A percentile compares a stretch with the other conserved stretches of the same genome.
Evolutionary conservation across 176 grass and related monocot species (phyloP).

Genomic region (Cenchrus purpureus): DNA sequence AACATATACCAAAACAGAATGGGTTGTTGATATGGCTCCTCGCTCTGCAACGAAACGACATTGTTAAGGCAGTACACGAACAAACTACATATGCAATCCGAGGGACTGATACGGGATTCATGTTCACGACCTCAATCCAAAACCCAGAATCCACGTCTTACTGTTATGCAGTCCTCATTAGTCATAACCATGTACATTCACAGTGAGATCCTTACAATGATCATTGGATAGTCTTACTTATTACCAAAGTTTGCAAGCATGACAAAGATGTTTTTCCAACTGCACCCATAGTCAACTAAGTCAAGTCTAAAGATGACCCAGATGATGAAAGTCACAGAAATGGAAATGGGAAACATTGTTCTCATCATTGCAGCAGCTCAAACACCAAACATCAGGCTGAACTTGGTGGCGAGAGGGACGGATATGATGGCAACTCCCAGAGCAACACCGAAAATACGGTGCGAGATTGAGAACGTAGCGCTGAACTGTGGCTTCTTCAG

Average conservation of each 20-base stretch:
- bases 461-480: slow-evolving; percentile 75
- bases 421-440: slow-evolving; percentile 64
- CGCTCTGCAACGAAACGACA: no score
- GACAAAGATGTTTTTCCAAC: slow-evolving; percentile 32
- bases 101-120: no score
- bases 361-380: slow-evolving; percentile 35
- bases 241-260: slow-evolving; percentile 22
- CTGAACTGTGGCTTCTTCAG: slow-evolving; percentile 85
- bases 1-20: background rate
- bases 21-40: no score
- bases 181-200: background rate
- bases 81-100: no score
- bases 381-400: slow-evolving; percentile 61
- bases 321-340: background rate
- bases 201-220: background rate
- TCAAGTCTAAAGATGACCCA: slow-evolving; percentile 4
- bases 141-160: background rate
- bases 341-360: background rate
- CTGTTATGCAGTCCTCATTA: background rate
- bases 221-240: slow-evolving; percentile 24
- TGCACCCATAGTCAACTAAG: slow-evolving; percentile 28
- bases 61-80: no score
- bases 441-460: slow-evolving; percentile 69
- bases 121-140: background rate
- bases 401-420: slow-evolving; percentile 66